Evolutionary conservation across 768 basidiomycete genomes (phyloP), one percentile per base, ranked within the genome.

Genomic region (Leccinum uliginosum): DNA sequence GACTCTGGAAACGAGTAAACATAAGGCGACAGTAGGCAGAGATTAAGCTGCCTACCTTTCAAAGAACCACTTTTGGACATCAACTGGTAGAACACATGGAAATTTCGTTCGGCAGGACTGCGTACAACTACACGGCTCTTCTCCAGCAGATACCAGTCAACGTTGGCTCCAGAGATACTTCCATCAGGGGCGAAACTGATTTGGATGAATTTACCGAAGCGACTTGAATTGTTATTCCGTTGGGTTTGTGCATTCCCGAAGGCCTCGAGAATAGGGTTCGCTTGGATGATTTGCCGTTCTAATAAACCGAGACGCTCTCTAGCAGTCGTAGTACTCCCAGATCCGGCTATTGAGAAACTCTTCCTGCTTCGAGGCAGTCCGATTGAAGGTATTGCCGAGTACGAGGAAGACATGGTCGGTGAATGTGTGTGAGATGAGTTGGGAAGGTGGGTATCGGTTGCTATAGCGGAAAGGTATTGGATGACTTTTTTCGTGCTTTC

Each of bases 401-500:
- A 82, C 1, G 83, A 73, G 2, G 78, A 73, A 30, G 83, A 73
- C 12, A 89, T 70, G 2, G 86, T 87, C 2, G 85, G 78, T 4
- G 87, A 80, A 49, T 84, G 84, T 8, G 86, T 82, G 68, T 91
- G 88, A 0, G 87, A 82, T 21, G 81, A 73, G 3, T 78, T 67
- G 15, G 78, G 68, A 17, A 76, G 74, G 64, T 90, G 83, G 2
- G 82, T 77, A 64, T 94, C 91, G 11, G 91, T 84, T 2, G 97
- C 97, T 63, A 98, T 98, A 7, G 97, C 93, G 1, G 97, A 96
- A 43, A 99, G 84, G 74, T 98, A 99, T 71, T 98, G 97, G 54
- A 99, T 99, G 66, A 98, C 96, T 68, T 98, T 98, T 81, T 99
- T 98, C 14, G 90, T 91, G 74, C 96, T 98, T 70, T 98, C 97